phyloP scores from a whole-genome alignment of 495 filamentous ascomycete genomes.

The Trichoderma erinaceum region DNA sequence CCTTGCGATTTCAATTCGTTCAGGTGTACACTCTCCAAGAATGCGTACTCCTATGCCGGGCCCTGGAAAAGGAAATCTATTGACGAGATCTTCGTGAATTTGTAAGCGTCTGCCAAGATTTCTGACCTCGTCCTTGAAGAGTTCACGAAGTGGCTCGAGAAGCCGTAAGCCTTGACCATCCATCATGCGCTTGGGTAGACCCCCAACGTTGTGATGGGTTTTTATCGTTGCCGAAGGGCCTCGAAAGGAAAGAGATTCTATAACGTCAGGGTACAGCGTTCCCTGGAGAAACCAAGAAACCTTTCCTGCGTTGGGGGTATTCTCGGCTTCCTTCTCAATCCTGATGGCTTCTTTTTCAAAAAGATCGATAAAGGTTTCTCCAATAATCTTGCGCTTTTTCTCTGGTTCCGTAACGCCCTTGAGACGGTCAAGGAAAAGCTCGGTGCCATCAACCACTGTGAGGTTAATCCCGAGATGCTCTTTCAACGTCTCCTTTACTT shows the following conservation, averaged over 20 bases:
- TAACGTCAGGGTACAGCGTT: conserved; percentile 51
- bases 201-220: conserved; percentile 78
- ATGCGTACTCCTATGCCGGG: conserved; percentile 84
- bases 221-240: conserved; percentile 16
- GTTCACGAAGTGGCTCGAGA: conserved; percentile 68
- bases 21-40: conserved; percentile 77
- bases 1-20: conserved; percentile 72
- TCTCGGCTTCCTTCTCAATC: conserved; percentile 62
- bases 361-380: conserved; percentile 74
- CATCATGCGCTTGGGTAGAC: conserved; percentile 40
- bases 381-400: conserved; percentile 91
- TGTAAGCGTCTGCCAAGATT: conserved; percentile 70
- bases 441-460: conserved; percentile 74
- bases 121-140: conserved; percentile 83
- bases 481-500: conserved; percentile 68
- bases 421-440: conserved; percentile 66
- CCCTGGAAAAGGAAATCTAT: conserved; percentile 74
- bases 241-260: conserved; percentile 67
- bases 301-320: conserved; percentile 54
- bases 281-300: conserved; percentile 85
- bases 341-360: conserved; percentile 76
- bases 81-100: conserved; percentile 70
- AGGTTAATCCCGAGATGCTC: conserved; percentile 83
- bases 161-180: conserved; percentile 32
- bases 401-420: conserved; percentile 78